A percentile compares a stretch with the other conserved stretches of the same genome.
Conservation (phyloP, 805 yeast species). For the Hanseniaspora jakobsenii region DNA sequence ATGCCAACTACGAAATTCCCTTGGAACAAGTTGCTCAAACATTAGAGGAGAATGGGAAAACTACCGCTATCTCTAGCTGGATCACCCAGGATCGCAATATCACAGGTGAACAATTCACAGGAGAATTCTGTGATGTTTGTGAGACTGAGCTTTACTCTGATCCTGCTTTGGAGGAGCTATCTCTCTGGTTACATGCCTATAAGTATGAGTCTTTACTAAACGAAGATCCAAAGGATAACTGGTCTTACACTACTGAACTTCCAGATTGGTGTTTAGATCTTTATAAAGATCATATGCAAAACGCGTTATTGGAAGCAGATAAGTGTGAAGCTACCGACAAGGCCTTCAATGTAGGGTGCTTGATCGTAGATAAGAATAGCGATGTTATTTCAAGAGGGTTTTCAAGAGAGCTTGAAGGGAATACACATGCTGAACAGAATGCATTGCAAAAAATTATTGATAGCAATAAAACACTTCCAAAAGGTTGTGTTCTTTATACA, state of each 20-base stretch:
- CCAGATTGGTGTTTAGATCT: conserved; percentile 73
- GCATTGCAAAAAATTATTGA: conserved; percentile 64
- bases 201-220: conserved; percentile 45
- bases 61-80: conserved; percentile 57
- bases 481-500: conserved; percentile 73
- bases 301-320: conserved; percentile 66
- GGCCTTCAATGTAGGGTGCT: conserved; percentile 91
- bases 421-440: conserved; percentile 96
- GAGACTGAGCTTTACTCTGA: conserved; percentile 63
- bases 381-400: conserved; percentile 63
- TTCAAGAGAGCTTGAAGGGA: conserved; percentile 84
- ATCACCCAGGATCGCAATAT: conserved; percentile 53
- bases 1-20: conserved; percentile 35
- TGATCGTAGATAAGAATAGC: conserved; percentile 50
- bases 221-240: conserved; percentile 31
- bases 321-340: conserved; percentile 73
- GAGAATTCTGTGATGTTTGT: conserved; percentile 46
- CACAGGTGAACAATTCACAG: conserved; percentile 30
- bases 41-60: conserved; percentile 60
- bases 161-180: conserved; percentile 80
- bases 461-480: conserved; percentile 40
- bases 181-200: conserved; percentile 84
- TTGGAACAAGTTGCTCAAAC: conserved; percentile 36
- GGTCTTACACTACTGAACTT: conserved; percentile 64
- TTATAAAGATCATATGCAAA: conserved; percentile 51